phyloP scores from a whole-genome alignment of 768 basidiomycete genomes.

The Mycena alexandri region DNA sequence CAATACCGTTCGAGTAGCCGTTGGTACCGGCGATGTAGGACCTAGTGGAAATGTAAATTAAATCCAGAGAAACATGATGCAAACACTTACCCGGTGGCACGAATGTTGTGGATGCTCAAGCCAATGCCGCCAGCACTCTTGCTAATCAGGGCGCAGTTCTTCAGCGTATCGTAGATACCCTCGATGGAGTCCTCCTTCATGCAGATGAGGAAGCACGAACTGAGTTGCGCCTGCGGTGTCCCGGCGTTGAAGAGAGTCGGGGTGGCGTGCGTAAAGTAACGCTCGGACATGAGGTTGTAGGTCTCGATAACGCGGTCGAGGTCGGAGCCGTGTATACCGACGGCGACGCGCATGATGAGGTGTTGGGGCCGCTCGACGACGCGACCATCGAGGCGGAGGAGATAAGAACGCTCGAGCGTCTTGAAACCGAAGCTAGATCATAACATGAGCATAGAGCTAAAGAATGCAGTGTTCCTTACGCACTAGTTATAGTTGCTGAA shows the following conservation, averaged over 20 bases:
- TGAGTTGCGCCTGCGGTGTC: constrained; percentile 93
- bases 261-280: constrained; percentile 98
- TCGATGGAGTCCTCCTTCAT: constrained; percentile 99
- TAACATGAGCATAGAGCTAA: constrained; percentile 17
- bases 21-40: constrained; percentile 99
- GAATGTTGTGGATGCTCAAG: constrained; percentile 94
- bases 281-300: constrained; percentile 96
- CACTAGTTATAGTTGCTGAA: constrained; percentile 91
- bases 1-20: constrained; percentile 98
- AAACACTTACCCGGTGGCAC: constrained; percentile 83
- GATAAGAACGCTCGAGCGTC: constrained; percentile 97
- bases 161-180: constrained; percentile 98
- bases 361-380: constrained; percentile 98
- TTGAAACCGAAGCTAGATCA: constrained; percentile 94
- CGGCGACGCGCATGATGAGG: constrained; percentile 99
- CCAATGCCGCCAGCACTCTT: constrained; percentile 99
- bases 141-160: constrained; percentile 98
- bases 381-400: constrained; percentile 92
- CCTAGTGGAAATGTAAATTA: constrained; percentile 54
- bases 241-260: constrained; percentile 99
- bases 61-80: constrained; percentile 1
- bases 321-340: constrained; percentile 94
- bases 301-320: constrained; percentile 93
- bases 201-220: constrained; percentile 96
- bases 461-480: constrained; percentile 43